Base-by-base conservation (phyloP, 495 filamentous ascomycete species). In the Evansstolkia leycettana region DNA sequence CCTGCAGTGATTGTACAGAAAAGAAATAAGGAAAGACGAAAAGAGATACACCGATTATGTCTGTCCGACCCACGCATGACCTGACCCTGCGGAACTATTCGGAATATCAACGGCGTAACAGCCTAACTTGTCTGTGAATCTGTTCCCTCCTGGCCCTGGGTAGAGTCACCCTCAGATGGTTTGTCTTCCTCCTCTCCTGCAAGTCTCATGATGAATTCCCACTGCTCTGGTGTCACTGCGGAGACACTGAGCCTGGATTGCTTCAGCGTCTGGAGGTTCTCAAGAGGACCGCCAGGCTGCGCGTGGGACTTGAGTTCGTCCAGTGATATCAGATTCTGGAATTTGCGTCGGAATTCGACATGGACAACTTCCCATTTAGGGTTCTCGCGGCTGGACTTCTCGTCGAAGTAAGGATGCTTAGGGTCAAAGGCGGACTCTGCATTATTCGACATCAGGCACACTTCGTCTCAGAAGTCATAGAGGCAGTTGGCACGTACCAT, bases 361-460 rank as follows among this genome's bases (percentile, higher is more conserved):
- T 89, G 78, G 14, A 96, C 90, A 26, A 84, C 70, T 25, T 73
- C 79, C 90, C 90, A 98, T 49, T 79, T 88, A 6, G 85, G 85
- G 27, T 80, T 72, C n/a, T 79, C 73, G n/a, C 70, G 75, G 4
- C 58, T 70, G 25, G 72, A 69, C 44, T 80, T 84, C 6, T 80
- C 57, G 51, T 94, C 89, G 48, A 83, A 92, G 55, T 94, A 94
- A 0, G 85, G 81, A 19, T 79, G 73, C 16, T 68, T 64, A 1
- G 78, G 64, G 47, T 94, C 78, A 37, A 90, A 84, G 4, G 86
- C 86, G 15, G 77, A 75, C 54, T 85, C 86, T 90, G 32, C 6
- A 5, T 31, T 29, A n/a, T 14, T 11, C 18, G 23, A 15, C 3
- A 42, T 31, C 17, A 29, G 26, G n/a, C n/a, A 17, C 25, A 26